These are phyloP conservation scores for Leucocoprinus sp. DNA, from an alignment of 768 basidiomycete genomes.

Conservation along the genomic window DNA sequence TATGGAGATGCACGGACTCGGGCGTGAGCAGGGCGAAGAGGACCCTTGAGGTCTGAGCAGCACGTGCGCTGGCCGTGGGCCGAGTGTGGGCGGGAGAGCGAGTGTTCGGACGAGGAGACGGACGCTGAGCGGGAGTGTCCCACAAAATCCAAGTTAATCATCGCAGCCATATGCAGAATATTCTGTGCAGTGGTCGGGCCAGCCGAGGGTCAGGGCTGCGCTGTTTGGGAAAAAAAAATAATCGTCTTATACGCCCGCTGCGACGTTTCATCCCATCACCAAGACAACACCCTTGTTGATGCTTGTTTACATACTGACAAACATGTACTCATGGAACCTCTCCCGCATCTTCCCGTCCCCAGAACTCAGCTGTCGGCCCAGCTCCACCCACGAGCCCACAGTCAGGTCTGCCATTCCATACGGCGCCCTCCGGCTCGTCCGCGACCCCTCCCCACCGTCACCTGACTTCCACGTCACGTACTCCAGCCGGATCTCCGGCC, in stretches of 20 bases:
- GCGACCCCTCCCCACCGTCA: constrained; percentile 21
- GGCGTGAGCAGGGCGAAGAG: constrained; percentile 67
- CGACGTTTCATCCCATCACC: constrained; percentile 31
- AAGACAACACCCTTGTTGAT: constrained; percentile 31
- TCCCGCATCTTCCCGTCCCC: constrained; percentile 48
- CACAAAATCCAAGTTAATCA: constrained; percentile 71
- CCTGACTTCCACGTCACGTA: constrained; percentile 51
- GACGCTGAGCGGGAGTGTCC: constrained; percentile 61
- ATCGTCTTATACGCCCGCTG: constrained; percentile 22
- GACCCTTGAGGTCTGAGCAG: constrained; percentile 54
- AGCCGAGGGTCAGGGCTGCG: constrained; percentile 36
- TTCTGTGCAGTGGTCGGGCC: constrained; percentile 36
- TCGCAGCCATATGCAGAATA: constrained; percentile 65
- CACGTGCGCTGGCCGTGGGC: constrained; percentile 57
- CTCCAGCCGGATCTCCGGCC: constrained; percentile 67
- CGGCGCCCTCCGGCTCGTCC: constrained; percentile 49
- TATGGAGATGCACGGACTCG: constrained; percentile 83
- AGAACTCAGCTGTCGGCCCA: constrained; percentile 54
- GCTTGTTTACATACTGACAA: constrained; percentile 37
- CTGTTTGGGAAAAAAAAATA: constrained; percentile 15
- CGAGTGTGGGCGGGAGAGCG: constrained; percentile 70
- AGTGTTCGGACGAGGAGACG: constrained; percentile 66
- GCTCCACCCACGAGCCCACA: constrained; percentile 60
- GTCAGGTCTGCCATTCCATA: constrained; percentile 75
- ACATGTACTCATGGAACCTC: constrained; percentile 71